phyloP scores from a whole-genome alignment of 192 early-diverging fungal genomes.

The Entomortierella beljakovae region DNA sequence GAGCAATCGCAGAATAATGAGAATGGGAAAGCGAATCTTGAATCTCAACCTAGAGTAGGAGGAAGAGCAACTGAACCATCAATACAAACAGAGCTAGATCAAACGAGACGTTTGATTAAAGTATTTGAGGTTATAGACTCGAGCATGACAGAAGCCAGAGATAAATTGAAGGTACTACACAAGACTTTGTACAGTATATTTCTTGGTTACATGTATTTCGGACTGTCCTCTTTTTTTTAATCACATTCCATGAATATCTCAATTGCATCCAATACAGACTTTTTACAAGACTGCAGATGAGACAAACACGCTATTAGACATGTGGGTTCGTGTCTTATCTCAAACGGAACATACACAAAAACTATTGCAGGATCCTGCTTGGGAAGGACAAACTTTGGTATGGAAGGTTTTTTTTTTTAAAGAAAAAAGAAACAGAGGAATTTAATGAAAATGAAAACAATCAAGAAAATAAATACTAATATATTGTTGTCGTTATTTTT shows the following conservation, averaged over 20 bases:
- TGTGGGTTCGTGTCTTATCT: slow-evolving; percentile 57
- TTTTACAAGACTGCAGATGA: slow-evolving; percentile 54
- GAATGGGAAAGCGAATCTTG: not conserved
- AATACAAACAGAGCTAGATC: slow-evolving; percentile 24
- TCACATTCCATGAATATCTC: not conserved
- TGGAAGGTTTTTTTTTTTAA: not conserved
- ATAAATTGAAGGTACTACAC: slow-evolving; percentile 34
- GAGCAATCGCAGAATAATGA: not conserved
- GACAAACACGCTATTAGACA: slow-evolving; percentile 55
- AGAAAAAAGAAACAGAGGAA: not conserved
- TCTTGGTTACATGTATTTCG: not conserved
- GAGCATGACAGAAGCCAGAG: slow-evolving; percentile 38
- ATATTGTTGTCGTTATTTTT: slow-evolving; percentile 5
- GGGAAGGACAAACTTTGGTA: slow-evolving; percentile 48
- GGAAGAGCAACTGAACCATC: not conserved
- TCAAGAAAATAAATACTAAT: too few relatives aligned
- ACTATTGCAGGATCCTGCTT: slow-evolving; percentile 47
- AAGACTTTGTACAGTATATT: too few relatives aligned
- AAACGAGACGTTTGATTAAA: slow-evolving; percentile 17
- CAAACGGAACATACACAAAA: slow-evolving; percentile 52
- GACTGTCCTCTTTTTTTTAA: not conserved
- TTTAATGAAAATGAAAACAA: too few relatives aligned
- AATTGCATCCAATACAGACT: slow-evolving; percentile 24
- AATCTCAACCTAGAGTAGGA: not conserved
- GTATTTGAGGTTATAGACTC: slow-evolving; percentile 35